Conservation (phyloP, 2,329 filamentous ascomycete species). For the Thelonectria discophora region DNA sequence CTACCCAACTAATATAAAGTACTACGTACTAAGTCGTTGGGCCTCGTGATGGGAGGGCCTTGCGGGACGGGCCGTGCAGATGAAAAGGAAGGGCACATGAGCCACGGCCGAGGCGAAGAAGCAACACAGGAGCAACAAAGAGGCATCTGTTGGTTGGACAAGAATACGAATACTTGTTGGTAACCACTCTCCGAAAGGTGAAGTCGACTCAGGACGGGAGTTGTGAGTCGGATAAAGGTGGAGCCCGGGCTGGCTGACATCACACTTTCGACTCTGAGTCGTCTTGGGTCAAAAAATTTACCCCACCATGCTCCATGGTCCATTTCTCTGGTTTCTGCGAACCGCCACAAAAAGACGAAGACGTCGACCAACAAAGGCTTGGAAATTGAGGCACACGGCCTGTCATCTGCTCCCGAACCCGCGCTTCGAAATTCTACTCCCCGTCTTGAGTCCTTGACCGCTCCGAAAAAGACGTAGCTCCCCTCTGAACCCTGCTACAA, state of each 20-base stretch:
- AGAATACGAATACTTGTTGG: neutral
- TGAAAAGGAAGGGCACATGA: neutral
- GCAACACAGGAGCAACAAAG: neutral
- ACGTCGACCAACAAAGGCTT: conserved; percentile 6
- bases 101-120: neutral
- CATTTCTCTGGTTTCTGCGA: conserved; percentile 19
- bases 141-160: conserved; percentile 3
- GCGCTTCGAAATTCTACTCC: conserved; percentile 15
- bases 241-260: conserved; percentile 43
- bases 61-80: neutral
- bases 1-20: too few relatives aligned
- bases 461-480: conserved; percentile 7
- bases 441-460: conserved; percentile 18
- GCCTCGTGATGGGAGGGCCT: neutral
- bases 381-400: neutral
- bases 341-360: neutral
- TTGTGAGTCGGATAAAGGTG: conserved; percentile 4
- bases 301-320: conserved; percentile 50
- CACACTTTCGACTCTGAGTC: conserved; percentile 42
- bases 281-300: conserved; percentile 47
- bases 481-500: neutral
- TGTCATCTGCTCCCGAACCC: conserved; percentile 26
- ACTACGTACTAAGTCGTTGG: too few relatives aligned
- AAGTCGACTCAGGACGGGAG: neutral
- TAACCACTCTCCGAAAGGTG: neutral